These are phyloP conservation scores for Penicillium daleae DNA, from an alignment of 495 filamentous ascomycete genomes.

Conservation along the genomic window DNA sequence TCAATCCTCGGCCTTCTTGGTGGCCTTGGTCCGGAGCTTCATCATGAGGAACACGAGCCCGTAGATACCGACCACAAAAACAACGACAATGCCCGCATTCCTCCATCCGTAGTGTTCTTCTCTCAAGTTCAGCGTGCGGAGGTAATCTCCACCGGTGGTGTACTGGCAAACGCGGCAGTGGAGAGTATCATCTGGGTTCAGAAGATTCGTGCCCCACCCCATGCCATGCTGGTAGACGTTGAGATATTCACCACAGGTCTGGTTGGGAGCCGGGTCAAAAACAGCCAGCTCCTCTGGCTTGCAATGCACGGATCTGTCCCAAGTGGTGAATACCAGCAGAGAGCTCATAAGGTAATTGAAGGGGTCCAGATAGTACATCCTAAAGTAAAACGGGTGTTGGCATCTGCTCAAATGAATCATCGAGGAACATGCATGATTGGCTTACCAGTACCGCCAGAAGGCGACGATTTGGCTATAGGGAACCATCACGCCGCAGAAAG, in stretches of 20 bases:
- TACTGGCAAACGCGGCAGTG: constrained; percentile 63
- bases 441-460: constrained; percentile 70
- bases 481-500: not conserved
- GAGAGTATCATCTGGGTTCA: constrained; percentile 51
- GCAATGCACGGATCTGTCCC: constrained; percentile 59
- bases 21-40: constrained; percentile 43
- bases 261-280: constrained; percentile 53
- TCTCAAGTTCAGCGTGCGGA: constrained; percentile 38
- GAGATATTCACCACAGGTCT: constrained; percentile 62
- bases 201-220: constrained; percentile 54
- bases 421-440: too few species aligned
- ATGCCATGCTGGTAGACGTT: constrained; percentile 45
- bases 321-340: constrained; percentile 59
- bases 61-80: constrained; percentile 50
- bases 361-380: constrained; percentile 66
- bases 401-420: too few species aligned
- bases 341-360: constrained; percentile 68
- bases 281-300: constrained; percentile 55
- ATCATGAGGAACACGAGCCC: constrained; percentile 51
- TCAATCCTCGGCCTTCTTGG: constrained; percentile 44
- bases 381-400: too few species aligned
- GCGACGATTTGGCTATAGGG: constrained; percentile 49
- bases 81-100: constrained; percentile 44
- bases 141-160: constrained; percentile 40
- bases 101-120: constrained; percentile 48